These are phyloP conservation scores for Pseudogymnoascus sp. DNA, from an alignment of 2,329 filamentous ascomycete species.

Conservation along the genomic window DNA sequence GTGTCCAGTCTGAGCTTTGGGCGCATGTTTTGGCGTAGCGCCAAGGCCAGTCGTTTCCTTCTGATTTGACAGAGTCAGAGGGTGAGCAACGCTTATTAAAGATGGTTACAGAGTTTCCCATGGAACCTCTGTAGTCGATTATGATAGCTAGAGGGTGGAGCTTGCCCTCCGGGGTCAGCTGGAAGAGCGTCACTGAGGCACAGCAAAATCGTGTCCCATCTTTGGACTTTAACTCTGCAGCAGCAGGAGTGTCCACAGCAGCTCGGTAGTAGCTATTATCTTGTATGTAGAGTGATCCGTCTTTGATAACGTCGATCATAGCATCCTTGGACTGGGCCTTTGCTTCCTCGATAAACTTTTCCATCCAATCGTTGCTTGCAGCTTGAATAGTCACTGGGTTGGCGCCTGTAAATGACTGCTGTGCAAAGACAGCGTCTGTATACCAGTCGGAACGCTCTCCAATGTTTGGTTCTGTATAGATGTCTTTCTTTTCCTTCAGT, in stretches of 20 bases:
- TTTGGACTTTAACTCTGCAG: constrained; percentile 12
- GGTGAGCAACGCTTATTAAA: constrained; percentile 40
- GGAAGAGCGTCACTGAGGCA: constrained; percentile 37
- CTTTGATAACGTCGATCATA: constrained; percentile 14
- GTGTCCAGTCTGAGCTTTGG: constrained; percentile 41
- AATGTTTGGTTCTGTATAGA: constrained; percentile 25
- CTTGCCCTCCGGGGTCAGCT: constrained; percentile 36
- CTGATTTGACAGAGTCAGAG: constrained; percentile 24
- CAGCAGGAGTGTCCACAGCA: constrained; percentile 11
- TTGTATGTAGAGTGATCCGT: constrained; percentile 21
- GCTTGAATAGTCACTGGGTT: constrained; percentile 24
- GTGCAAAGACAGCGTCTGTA: constrained; percentile 33
- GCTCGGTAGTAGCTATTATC: constrained; percentile 26
- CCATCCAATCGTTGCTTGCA: constrained; percentile 18
- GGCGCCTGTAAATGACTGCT: constrained; percentile 35
- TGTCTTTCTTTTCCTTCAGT: constrained; percentile 21
- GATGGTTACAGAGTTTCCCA: constrained; percentile 39
- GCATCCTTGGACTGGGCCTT: constrained; percentile 14
- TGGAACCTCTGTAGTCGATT: constrained; percentile 38
- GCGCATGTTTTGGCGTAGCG: constrained; percentile 44
- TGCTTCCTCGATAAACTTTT: constrained; percentile 18
- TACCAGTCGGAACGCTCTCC: constrained; percentile 23
- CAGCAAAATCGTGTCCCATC: constrained; percentile 23
- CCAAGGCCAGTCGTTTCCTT: constrained; percentile 43
- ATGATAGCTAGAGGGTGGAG: constrained; percentile 43